Evolutionary conservation across 2,329 filamentous ascomycete genomes (phyloP).

Genomic region (Fusarium agapanthi): DNA sequence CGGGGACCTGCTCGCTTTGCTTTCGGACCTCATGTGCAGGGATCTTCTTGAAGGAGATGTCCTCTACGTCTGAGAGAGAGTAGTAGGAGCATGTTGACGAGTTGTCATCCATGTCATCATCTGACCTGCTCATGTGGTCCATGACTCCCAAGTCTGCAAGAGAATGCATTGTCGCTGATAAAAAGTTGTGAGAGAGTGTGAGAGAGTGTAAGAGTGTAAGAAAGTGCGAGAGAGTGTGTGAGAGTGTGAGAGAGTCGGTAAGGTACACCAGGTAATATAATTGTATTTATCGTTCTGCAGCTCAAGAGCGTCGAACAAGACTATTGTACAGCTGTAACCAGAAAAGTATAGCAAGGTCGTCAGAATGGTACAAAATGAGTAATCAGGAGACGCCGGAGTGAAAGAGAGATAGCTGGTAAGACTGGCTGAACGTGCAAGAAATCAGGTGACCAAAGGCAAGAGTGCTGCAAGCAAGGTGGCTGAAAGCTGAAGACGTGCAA

Average conservation of each 20-base stretch:
- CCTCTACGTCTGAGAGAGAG: background rate
- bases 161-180: background rate
- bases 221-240: background rate
- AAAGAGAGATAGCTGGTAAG: background rate
- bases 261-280: background rate
- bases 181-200: rapidly evolving
- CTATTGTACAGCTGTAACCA: background rate
- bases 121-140: background rate
- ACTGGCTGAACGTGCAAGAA: background rate
- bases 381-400: background rate
- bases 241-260: background rate
- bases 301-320: background rate
- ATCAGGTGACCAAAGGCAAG: background rate
- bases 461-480: background rate
- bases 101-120: slow-evolving; percentile 8
- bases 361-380: background rate
- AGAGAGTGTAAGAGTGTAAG: too few relatives aligned
- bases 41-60: background rate
- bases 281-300: background rate
- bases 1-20: background rate
- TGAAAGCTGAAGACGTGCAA: background rate
- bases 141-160: background rate
- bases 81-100: slow-evolving; percentile 7
- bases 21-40: background rate
- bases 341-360: background rate